A percentile compares a stretch with the other conserved stretches of the same genome.
These are phyloP conservation scores for Leptographium wingfieldii DNA, from an alignment of 2,329 filamentous ascomycete genomes.

Conservation along the genomic window DNA sequence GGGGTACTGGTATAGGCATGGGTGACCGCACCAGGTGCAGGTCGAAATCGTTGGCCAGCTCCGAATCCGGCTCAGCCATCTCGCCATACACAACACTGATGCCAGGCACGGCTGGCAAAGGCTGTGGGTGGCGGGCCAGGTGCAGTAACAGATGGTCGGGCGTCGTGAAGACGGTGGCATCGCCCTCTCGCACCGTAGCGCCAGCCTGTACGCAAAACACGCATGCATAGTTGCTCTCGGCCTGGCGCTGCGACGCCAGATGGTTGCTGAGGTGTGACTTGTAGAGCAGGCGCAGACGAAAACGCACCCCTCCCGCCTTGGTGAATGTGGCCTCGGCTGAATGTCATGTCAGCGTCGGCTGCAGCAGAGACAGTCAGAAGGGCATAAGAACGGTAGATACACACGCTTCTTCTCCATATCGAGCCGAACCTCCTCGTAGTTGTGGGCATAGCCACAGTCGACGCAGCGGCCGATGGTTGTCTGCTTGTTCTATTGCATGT, in stretches of 20 bases:
- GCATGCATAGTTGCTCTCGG: conserved; percentile 24
- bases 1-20: conserved; percentile 17
- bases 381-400: background rate
- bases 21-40: conserved; percentile 24
- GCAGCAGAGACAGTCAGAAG: background rate
- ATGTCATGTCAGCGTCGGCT: background rate
- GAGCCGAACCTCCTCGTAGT: conserved; percentile 19
- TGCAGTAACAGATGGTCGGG: conserved; percentile 26
- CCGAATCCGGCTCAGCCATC: conserved; percentile 1
- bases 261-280: conserved; percentile 27
- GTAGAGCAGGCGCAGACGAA: conserved; percentile 28
- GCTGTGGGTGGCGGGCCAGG: conserved; percentile 26
- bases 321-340: conserved; percentile 22
- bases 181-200: conserved; percentile 23
- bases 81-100: conserved; percentile 25
- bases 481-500: conserved; percentile 13
- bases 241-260: conserved; percentile 14
- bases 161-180: conserved; percentile 28
- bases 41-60: conserved; percentile 21
- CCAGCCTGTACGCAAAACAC: conserved; percentile 25
- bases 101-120: conserved; percentile 24
- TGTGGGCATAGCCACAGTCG: conserved; percentile 17
- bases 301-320: conserved; percentile 22
- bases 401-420: conserved; percentile 20
- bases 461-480: conserved; percentile 15